A percentile compares a stretch with the other conserved stretches of the same genome.
Conservation (phyloP, 768 basidiomycete species). For the Cyclocybe aegerita region DNA sequence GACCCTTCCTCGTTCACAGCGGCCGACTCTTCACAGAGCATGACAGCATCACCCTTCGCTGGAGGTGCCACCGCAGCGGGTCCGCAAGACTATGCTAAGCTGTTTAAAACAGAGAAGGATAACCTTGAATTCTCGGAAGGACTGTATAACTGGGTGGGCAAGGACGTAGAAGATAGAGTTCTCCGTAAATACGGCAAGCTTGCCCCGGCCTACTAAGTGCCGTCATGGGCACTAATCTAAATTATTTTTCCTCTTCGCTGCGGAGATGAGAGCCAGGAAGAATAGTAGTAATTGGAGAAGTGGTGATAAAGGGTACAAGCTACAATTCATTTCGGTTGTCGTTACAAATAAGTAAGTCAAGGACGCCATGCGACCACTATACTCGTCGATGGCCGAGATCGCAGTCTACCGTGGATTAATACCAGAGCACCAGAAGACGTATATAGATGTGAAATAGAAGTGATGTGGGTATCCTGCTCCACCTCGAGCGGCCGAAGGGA, state of each 20-base stretch:
- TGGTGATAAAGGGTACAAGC: conserved; percentile 18
- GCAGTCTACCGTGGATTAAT: neutral
- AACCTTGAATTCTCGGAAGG: conserved; percentile 92
- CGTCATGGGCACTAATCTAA: conserved; percentile 10
- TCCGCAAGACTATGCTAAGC: conserved; percentile 83
- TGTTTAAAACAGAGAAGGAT: conserved; percentile 90
- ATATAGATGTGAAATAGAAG: neutral
- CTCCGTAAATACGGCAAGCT: conserved; percentile 76
- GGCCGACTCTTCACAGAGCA: conserved; percentile 76
- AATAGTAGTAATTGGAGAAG: neutral
- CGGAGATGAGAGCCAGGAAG: conserved; percentile 2
- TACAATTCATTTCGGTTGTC: conserved; percentile 24
- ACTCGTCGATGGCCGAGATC: neutral
- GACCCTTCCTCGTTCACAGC: conserved; percentile 39
- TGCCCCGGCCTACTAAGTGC: conserved; percentile 27
- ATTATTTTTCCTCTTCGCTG: conserved; percentile 8
- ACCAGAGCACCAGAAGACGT: conserved; percentile 4
- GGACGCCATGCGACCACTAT: neutral
- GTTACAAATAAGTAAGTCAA: conserved; percentile 9
- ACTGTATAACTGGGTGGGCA: conserved; percentile 79
- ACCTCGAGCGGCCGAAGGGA: neutral
- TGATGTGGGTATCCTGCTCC: neutral
- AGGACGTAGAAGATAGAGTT: conserved; percentile 77
- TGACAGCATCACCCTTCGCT: conserved; percentile 70
- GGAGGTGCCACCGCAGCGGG: conserved; percentile 34